These are phyloP conservation scores for Talaromyces adpressus DNA, from an alignment of 495 filamentous ascomycete species.

Conservation along the genomic window DNA sequence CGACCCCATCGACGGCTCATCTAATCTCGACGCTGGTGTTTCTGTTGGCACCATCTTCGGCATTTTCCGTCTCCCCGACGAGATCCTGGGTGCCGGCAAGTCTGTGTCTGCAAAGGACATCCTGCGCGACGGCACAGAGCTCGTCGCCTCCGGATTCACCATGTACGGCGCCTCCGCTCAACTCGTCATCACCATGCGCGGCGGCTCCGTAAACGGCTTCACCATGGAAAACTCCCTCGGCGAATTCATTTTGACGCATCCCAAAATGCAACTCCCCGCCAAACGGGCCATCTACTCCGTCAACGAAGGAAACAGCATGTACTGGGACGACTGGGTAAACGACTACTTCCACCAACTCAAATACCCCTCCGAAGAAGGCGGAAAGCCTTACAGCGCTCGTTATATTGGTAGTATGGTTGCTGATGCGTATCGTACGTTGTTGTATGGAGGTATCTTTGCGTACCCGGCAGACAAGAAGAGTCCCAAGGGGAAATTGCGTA, in stretches of 20 bases:
- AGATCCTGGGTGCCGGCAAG: constrained; percentile 50
- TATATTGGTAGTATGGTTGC: constrained; percentile 99
- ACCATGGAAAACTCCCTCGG: constrained; percentile 92
- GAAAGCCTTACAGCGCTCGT: constrained; percentile 88
- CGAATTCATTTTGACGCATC: constrained; percentile 98
- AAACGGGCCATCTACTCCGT: constrained; percentile 88
- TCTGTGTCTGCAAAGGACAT: constrained; percentile 73
- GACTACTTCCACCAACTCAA: constrained; percentile 86
- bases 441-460: constrained; percentile 96
- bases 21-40: constrained; percentile 95
- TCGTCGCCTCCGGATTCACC: constrained; percentile 92
- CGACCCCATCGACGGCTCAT: constrained; percentile 96
- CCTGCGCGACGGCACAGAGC: constrained; percentile 78
- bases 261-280: constrained; percentile 80
- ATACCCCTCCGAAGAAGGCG: constrained; percentile 45
- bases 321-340: constrained; percentile 89
- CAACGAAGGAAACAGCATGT: constrained; percentile 94
- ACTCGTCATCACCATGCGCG: constrained; percentile 94
- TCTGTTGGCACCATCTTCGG: constrained; percentile 98
- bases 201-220: constrained; percentile 90
- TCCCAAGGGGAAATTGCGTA: constrained; percentile 94
- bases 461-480: constrained; percentile 98
- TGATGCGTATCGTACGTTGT: constrained; percentile 89
- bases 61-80: constrained; percentile 76
- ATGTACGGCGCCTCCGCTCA: constrained; percentile 99